phyloP scores from a whole-genome alignment of 768 basidiomycete genomes.

The Auriscalpium vulgare region DNA sequence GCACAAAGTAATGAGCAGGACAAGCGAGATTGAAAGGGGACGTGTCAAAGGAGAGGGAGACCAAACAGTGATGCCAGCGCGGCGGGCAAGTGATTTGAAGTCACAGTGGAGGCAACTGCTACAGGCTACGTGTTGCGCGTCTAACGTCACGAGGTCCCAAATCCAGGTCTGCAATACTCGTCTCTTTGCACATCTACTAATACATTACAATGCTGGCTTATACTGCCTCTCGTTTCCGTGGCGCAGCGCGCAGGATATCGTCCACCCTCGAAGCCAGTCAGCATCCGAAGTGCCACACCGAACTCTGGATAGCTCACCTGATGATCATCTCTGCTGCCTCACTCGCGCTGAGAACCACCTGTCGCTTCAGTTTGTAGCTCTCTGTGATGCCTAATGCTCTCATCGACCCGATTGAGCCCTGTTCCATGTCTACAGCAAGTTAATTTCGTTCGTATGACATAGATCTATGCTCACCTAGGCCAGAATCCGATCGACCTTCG shows the following conservation, averaged over 20 bases:
- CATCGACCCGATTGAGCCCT: slow-evolving; percentile 85
- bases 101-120: no score
- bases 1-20: not conserved
- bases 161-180: no score
- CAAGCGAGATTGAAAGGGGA: not conserved
- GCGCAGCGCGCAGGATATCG: slow-evolving; percentile 81
- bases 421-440: slow-evolving; percentile 70
- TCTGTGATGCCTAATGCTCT: slow-evolving; percentile 82
- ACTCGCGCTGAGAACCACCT: slow-evolving; percentile 89
- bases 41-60: not conserved
- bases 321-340: slow-evolving; percentile 99
- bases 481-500: slow-evolving; percentile 79
- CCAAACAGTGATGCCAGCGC: not conserved
- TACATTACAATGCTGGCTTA: slow-evolving; percentile 23
- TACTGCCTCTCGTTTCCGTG: slow-evolving; percentile 77
- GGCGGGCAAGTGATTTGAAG: not conserved
- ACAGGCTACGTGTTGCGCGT: no score
- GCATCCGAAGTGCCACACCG: not conserved
- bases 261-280: slow-evolving; percentile 55
- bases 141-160: no score
- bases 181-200: slow-evolving; percentile 3
- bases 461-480: slow-evolving; percentile 56
- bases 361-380: slow-evolving; percentile 94
- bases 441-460: not conserved
- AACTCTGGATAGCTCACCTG: slow-evolving; percentile 41